Conservation (phyloP, 768 basidiomycete species). For the Mycena chlorophos region DNA sequence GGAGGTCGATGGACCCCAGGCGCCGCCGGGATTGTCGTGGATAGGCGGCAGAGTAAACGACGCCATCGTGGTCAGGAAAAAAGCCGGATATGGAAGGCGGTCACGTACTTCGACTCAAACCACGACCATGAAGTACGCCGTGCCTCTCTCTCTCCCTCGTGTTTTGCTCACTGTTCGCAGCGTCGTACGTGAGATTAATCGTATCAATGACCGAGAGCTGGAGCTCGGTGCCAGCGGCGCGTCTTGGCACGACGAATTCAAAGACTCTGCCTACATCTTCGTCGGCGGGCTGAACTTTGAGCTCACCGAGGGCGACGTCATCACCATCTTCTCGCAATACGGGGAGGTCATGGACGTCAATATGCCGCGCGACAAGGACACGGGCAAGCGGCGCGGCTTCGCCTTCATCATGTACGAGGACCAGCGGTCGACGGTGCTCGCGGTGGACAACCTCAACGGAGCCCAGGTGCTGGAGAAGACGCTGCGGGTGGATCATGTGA, state of each 20-base stretch:
- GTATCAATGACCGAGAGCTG: slow-evolving; percentile 90
- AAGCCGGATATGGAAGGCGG: slow-evolving; percentile 2
- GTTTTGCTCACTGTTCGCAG: slow-evolving; percentile 40
- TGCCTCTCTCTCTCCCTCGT: slow-evolving; percentile 6
- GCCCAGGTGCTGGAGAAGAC: slow-evolving; percentile 84
- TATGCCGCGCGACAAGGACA: slow-evolving; percentile 90
- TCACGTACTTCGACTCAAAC: background rate
- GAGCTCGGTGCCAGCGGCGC: slow-evolving; percentile 68
- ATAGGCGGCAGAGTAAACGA: slow-evolving; percentile 87
- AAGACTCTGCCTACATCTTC: slow-evolving; percentile 95
- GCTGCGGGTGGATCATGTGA: slow-evolving; percentile 89
- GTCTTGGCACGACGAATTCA: slow-evolving; percentile 98
- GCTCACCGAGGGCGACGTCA: slow-evolving; percentile 95
- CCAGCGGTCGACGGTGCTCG: slow-evolving; percentile 91
- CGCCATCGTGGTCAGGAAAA: slow-evolving; percentile 46
- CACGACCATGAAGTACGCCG: slow-evolving; percentile 71
- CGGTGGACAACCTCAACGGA: slow-evolving; percentile 98
- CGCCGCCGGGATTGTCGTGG: slow-evolving; percentile 89
- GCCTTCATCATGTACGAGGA: slow-evolving; percentile 99
- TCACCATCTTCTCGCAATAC: slow-evolving; percentile 96
- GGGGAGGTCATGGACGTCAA: slow-evolving; percentile 97
- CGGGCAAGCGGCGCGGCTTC: slow-evolving; percentile 89
- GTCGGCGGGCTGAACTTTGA: slow-evolving; percentile 86
- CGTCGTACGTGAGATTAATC: slow-evolving; percentile 89
- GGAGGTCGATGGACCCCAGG: slow-evolving; percentile 84